phyloP scores from a whole-genome alignment of 306 rosid species.

The Prunus padus region DNA sequence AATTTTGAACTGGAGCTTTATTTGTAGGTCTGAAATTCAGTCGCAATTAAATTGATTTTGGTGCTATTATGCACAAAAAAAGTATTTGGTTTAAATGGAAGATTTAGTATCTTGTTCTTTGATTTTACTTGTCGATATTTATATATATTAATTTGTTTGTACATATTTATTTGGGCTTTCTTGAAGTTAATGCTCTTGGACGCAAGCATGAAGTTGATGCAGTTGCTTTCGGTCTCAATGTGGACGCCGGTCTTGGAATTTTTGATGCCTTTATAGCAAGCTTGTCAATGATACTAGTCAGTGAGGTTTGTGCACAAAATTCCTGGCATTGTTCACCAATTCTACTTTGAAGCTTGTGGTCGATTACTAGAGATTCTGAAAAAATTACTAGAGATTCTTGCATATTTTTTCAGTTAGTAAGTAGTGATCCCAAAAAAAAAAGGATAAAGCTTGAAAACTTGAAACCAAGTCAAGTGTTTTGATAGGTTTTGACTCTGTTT shows the following conservation, averaged over 20 bases:
- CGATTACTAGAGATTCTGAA: not conserved
- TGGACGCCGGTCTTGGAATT: slow-evolving; percentile 84
- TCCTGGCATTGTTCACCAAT: not conserved
- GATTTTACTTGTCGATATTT: no score
- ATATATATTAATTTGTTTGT: no score
- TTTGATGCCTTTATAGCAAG: slow-evolving; percentile 89
- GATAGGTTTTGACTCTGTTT: not conserved
- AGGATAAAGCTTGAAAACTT: not conserved
- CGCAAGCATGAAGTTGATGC: slow-evolving; percentile 30
- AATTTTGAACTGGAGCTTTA: no score
- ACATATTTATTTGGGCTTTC: slow-evolving; percentile 37
- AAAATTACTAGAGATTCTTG: no score
- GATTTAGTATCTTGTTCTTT: no score
- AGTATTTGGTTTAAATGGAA: no score
- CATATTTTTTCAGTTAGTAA: not conserved
- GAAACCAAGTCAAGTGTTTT: not conserved
- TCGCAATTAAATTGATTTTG: no score
- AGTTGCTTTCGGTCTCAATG: slow-evolving; percentile 36
- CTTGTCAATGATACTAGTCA: slow-evolving; percentile 86
- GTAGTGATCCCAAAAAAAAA: not conserved
- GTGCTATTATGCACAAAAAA: no score
- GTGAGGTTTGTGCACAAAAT: slow-evolving; percentile 65
- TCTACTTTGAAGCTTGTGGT: not conserved
- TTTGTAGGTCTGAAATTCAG: no score
- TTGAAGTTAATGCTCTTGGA: slow-evolving; percentile 34